Conservation (phyloP, 768 basidiomycete species). For the Erythrobasidium yunnanense region DNA sequence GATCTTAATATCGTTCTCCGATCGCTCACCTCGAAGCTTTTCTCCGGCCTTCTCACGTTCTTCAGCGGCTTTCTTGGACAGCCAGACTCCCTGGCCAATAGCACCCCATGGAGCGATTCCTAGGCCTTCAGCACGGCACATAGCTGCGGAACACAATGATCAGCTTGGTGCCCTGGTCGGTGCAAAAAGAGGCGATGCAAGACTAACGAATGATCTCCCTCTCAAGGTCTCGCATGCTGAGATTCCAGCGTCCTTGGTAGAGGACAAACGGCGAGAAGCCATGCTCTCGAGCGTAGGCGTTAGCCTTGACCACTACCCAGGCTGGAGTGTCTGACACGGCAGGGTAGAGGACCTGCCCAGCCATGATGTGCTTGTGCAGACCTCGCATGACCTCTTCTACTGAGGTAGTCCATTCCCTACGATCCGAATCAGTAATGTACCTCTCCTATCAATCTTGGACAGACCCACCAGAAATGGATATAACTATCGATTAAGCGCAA, state of each 20-base stretch:
- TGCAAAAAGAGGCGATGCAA: background rate
- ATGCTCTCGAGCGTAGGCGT: constrained; percentile 49
- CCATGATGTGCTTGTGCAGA: constrained; percentile 48
- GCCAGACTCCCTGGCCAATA: constrained; percentile 20
- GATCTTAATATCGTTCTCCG: constrained; percentile 1
- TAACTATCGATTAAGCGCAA: background rate
- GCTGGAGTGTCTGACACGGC: constrained; percentile 51
- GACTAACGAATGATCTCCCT: constrained; percentile 47
- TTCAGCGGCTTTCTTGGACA: constrained; percentile 12
- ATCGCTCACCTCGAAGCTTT: constrained; percentile 11
- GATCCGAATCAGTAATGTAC: background rate
- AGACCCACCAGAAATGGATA: constrained; percentile 2
- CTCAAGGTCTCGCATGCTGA: constrained; percentile 46
- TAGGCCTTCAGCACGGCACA: constrained; percentile 23
- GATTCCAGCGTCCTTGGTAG: constrained; percentile 46
- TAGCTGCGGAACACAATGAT: background rate
- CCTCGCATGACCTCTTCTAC: constrained; percentile 53
- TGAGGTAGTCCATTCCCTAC: constrained; percentile 49
- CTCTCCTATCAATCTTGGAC: background rate
- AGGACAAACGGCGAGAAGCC: constrained; percentile 50
- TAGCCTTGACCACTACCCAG: constrained; percentile 49
- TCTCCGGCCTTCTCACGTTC: constrained; percentile 25
- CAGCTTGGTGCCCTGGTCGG: background rate
- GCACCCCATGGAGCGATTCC: constrained; percentile 19
- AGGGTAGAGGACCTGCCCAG: constrained; percentile 50